Base-by-base conservation (phyloP, 768 basidiomycete genomes). In the Tephrocybe sp. region DNA sequence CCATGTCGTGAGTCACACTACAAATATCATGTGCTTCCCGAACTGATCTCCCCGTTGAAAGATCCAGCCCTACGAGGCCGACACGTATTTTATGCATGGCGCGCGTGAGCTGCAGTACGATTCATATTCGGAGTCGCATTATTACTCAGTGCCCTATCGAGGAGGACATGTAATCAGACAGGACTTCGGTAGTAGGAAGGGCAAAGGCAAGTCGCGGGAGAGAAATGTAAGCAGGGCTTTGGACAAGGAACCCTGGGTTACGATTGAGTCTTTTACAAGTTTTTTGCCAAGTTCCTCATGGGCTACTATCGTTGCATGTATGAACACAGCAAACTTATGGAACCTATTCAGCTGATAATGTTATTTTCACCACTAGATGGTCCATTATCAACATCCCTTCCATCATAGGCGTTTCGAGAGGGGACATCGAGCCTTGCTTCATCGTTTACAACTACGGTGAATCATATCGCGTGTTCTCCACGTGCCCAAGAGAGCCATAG, bases 271-370 rank as follows among this genome's bases (percentile, higher is more conserved):
- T 6, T 20, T n/a, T n/a, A n/a, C 38, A 39, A 53, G 51, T 53
- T 42, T 12, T 53, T 53, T 36, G 51, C 47, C 34, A 53, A 42
- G n/a, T 53, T 53, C 30, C 45, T 53, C 3, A 53, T 53, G 51
- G 32, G 45, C 23, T 53, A 53, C 34, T 53, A 53, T 24, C 51
- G 45, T 47, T 53, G 51, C 20, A 12, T 53, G 51, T 53, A 28
- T 15, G 32, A 30, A 11, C 5, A 5, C 11, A 30, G 28, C 11
- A 5, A 30, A 30, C 11, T 30, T 30, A n/a, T n/a, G n/a, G 28
- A 11, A 30, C 11, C 11, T 30, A 14, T 20, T 23, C 11, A n/a
- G 21, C 45, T 53, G 45, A 53, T 34, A n/a, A 1, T 15, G n/a
- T 40, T 12, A 32, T n/a, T 20, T 45, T 18, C 9, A 14, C 17